Evolutionary conservation across 495 filamentous ascomycete species (phyloP), one percentile per base, ranked within the genome.

Genomic region (Entonaema liquescens): DNA sequence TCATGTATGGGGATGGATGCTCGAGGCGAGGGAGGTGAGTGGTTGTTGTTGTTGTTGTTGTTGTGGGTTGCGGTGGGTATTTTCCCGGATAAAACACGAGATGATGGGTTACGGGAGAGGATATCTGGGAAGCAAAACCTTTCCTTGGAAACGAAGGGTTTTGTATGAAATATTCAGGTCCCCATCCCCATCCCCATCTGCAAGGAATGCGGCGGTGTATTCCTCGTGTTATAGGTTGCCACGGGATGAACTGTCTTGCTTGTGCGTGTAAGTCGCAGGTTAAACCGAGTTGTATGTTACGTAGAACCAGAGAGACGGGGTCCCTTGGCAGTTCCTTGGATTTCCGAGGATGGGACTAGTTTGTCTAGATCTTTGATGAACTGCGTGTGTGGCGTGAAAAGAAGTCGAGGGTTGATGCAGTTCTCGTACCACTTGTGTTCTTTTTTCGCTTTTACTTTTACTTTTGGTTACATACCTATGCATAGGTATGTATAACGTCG

Each of bases 211-310:
- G 33, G 29, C 17, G 17, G n/a, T 28, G 31, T 52, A 66, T 66
- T 66, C 42, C 64, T 47, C 68, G 68, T 71, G 42, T 71, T 52
- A 71, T 71, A 62, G 57, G 40, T 66, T 33, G 62, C 58, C 62
- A 62, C 52, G 21, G 13, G 13, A 35, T 42, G 17, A 58, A 49
- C 31, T 31, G 21, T 15, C 40, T 33, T 53, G 55, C 25, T 62
- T 29, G 5, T 26, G 13, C 62, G 57, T 53, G 62, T 36, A 29
- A 38, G 52, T 29, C 19, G 50, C 13, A 28, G 38, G 19, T 44
- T 19, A n/a, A 12, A 5, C 17, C 25, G 40, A 56, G 57, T 55
- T 55, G 21, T 36, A 57, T n/a, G 59, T 2, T 1, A 3, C 29
- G 29, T 3, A 31, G 29, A 50, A 59, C 59, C 53, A 49, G 31